A percentile compares a stretch with the other conserved stretches of the same genome.
phyloP scores from a whole-genome alignment of 352 stramenopile species.

The Phytophthora nicotianae region DNA sequence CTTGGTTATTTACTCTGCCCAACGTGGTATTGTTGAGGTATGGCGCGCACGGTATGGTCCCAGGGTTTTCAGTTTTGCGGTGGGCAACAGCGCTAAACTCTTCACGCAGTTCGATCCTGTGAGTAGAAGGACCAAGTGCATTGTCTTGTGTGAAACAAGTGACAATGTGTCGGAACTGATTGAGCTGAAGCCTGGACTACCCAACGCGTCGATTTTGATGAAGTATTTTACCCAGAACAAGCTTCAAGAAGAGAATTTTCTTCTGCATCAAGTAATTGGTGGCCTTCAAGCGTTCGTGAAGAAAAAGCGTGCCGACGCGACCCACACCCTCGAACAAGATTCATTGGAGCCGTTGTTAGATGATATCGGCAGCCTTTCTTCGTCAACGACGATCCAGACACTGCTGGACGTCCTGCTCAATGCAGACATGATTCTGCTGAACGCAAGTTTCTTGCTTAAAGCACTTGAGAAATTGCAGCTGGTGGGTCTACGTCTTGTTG shows the following conservation, averaged over 20 bases:
- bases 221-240: conserved; percentile 90
- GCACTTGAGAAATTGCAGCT: conserved; percentile 65
- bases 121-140: conserved; percentile 49
- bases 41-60: conserved; percentile 82
- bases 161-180: conserved; percentile 56
- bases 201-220: conserved; percentile 68
- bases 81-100: conserved; percentile 68
- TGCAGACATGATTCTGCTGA: conserved; percentile 62
- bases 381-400: conserved; percentile 65
- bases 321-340: conserved; percentile 57
- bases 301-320: conserved; percentile 49
- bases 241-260: conserved; percentile 86
- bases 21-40: conserved; percentile 83
- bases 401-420: conserved; percentile 76
- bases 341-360: conserved; percentile 57
- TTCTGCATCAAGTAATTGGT: conserved; percentile 81
- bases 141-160: conserved; percentile 49
- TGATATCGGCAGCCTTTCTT: conserved; percentile 69
- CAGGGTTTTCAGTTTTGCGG: conserved; percentile 72
- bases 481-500: conserved; percentile 38
- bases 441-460: conserved; percentile 63
- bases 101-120: conserved; percentile 60
- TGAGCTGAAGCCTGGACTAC: conserved; percentile 57
- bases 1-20: conserved; percentile 85
- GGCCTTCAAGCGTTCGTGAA: conserved; percentile 75